These are phyloP conservation scores for Cardamine occulta DNA, from an alignment of 345 rosid genomes.

Conservation along the genomic window DNA sequence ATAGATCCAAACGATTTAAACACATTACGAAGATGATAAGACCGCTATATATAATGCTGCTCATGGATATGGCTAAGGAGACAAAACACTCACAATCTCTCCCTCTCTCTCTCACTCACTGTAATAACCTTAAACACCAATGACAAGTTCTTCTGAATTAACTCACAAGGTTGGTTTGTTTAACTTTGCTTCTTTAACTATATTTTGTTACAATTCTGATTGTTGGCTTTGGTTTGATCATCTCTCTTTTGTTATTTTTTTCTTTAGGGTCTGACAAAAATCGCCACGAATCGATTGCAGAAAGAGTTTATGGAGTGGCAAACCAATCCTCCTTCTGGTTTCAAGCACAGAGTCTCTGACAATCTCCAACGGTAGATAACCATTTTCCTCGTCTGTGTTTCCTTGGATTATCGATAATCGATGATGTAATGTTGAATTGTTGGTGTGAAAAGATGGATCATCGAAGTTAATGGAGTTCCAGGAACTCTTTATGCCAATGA, in stretches of 20 bases:
- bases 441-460: conserved; percentile 54
- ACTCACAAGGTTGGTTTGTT: conserved; percentile 47
- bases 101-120: conserved; percentile 17
- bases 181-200: conserved; percentile 16
- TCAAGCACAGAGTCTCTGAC: conserved; percentile 92
- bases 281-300: conserved; percentile 90
- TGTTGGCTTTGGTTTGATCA: conserved; percentile 11
- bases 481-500: conserved; percentile 65
- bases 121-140: conserved; percentile 18
- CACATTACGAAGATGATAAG: conserved; percentile 24
- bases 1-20: conserved; percentile 15
- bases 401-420: neutral
- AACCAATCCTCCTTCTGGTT: conserved; percentile 89
- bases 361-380: conserved; percentile 77
- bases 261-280: conserved; percentile 85
- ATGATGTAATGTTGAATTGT: conserved; percentile 17
- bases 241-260: neutral
- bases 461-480: conserved; percentile 64
- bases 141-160: conserved; percentile 45
- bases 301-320: conserved; percentile 99
- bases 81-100: conserved; percentile 30
- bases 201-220: neutral
- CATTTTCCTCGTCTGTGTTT: neutral
- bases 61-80: conserved; percentile 38
- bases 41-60: conserved; percentile 40